Evolutionary conservation across 345 rosid genomes (phyloP), one percentile per base, ranked within the genome.

Genomic region (Raphanus sativus): DNA sequence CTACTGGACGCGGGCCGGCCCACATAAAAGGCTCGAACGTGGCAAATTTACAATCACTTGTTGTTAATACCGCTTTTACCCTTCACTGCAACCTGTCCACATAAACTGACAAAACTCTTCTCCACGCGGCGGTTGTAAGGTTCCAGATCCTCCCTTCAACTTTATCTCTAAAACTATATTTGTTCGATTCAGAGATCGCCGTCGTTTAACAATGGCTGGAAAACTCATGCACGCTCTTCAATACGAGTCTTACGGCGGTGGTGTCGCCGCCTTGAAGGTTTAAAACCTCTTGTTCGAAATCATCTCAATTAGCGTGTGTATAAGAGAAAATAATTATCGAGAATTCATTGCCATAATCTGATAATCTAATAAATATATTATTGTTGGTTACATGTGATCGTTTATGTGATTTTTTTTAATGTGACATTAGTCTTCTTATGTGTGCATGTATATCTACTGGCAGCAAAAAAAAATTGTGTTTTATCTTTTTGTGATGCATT

Each of bases 201-300:
- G 32, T 69, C 60, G 58, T 42, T 13, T 8, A 50, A 8, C 10
- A 74, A 86, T 84, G 89, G 83, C 84, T 9, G 80, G 40, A 9
- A 84, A 84, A 69, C 65, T 81, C 0, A 86, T 86, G 87, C 79
- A 69, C 17, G 89, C 89, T 34, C 81, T 86, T 75, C 89, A 80
- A 7, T 86, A 84, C 71, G 70, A 79, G 9, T 32, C 79, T 15
- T 86, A 84, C 68, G 89, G 84, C 10, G 87, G 89, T 16, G 87
- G 87, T 7, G 77, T 70, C 7, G 70, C 87, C 48, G 87, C 71
- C 25, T 81, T 86, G 52, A 79, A 83, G 87, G 65, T 62, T n/a
- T 30, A 32, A n/a, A 13, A 6, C 30, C 48, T 15, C 32, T 55
- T 25, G 1, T 24, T 62, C 24, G 50, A 11, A 36, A 17, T 34